Percentiles rank a stretch among this genome's conserved stretches.
Evolutionary conservation across 768 basidiomycete genomes (phyloP).

Genomic region (Asterophora lycoperdoides): DNA sequence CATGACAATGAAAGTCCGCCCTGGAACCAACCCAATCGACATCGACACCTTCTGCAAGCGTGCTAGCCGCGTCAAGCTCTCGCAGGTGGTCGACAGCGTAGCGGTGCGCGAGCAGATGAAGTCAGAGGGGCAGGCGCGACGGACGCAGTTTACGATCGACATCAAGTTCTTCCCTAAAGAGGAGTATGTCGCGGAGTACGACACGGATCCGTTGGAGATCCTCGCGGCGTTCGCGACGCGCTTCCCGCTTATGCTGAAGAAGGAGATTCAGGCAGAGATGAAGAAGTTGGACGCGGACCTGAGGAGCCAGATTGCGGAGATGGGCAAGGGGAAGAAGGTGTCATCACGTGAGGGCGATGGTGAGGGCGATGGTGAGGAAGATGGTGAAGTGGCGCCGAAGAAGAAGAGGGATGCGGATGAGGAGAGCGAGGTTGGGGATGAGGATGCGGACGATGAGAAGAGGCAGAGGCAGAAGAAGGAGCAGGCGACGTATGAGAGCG

Average conservation of each 20-base stretch:
- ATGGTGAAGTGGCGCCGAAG: conserved; percentile 31
- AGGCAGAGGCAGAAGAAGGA: conserved; percentile 66
- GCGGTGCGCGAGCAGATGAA: conserved; percentile 75
- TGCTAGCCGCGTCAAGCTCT: conserved; percentile 79
- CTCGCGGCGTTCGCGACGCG: conserved; percentile 64
- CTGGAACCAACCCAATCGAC: conserved; percentile 47
- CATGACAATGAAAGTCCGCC: conserved; percentile 79
- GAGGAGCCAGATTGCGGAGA: conserved; percentile 70
- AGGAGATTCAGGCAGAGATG: conserved; percentile 83
- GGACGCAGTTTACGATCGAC: conserved; percentile 74
- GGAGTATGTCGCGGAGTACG: conserved; percentile 83
- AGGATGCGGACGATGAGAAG: conserved; percentile 78
- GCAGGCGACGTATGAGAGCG: conserved; percentile 72
- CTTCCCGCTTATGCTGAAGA: conserved; percentile 79
- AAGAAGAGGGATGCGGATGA: conserved; percentile 52
- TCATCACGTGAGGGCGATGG: conserved; percentile 44
- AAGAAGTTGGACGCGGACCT: conserved; percentile 78
- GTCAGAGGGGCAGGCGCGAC: conserved; percentile 61
- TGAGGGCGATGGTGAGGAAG: conserved; percentile 47
- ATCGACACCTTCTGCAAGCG: conserved; percentile 83
- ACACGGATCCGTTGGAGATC: conserved; percentile 68
- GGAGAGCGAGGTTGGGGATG: conserved; percentile 75
- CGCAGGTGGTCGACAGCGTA: conserved; percentile 83
- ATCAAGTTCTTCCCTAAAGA: conserved; percentile 82
- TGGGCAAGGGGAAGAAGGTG: conserved; percentile 74